Conservation (phyloP, 495 filamentous ascomycete species). For the Daldinia grandis region DNA sequence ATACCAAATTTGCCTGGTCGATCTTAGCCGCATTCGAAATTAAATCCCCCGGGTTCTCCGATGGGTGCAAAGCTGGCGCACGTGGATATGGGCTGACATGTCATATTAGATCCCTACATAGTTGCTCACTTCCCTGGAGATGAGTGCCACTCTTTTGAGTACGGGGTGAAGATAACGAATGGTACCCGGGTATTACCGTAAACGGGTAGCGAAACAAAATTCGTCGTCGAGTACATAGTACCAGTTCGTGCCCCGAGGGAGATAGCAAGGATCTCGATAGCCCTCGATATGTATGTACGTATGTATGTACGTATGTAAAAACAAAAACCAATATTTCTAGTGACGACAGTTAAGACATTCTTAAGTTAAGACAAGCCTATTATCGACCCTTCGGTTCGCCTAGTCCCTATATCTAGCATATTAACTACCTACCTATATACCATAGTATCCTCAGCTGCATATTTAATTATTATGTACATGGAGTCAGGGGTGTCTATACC, state of each 20-base stretch:
- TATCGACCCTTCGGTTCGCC: background rate
- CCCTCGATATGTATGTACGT: no score
- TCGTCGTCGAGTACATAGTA: background rate
- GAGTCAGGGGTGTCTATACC: conserved; percentile 17
- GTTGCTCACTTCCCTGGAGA: conserved; percentile 14
- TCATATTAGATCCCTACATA: conserved; percentile 22
- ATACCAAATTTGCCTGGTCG: conserved; percentile 22
- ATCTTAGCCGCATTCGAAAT: conserved; percentile 28
- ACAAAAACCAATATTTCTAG: no score
- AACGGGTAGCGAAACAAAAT: conserved; percentile 16
- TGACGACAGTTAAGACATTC: conserved; percentile 8
- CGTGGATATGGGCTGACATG: conserved; percentile 33
- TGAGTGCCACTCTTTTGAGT: conserved; percentile 2
- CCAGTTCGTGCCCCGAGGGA: background rate
- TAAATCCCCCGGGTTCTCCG: conserved; percentile 8
- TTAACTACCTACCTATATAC: no score
- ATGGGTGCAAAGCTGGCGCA: conserved; percentile 18
- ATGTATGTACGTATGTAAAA: no score
- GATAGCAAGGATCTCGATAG: conserved; percentile 4
- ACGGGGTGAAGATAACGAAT: conserved; percentile 28
- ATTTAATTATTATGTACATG: conserved; percentile 23
- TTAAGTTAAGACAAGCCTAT: conserved; percentile 5
- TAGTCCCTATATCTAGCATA: conserved; percentile 20
- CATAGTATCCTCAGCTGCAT: conserved; percentile 10
- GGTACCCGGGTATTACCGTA: background rate